Conservation (phyloP, 2,329 filamentous ascomycete genomes). For the Ambrosiella cleistominuta region DNA sequence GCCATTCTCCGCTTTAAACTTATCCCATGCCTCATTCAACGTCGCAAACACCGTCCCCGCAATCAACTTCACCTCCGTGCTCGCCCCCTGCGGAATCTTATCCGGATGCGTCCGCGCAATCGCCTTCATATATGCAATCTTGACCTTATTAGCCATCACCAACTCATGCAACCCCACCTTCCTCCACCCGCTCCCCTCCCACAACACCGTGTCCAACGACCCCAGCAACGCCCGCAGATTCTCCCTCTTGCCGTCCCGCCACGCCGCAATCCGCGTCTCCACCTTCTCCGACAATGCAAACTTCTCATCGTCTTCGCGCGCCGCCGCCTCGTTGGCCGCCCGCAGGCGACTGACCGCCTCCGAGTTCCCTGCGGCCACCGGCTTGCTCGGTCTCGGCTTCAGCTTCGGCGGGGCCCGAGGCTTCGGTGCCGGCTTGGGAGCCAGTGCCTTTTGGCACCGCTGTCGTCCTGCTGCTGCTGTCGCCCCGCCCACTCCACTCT, state of each 20-base stretch:
- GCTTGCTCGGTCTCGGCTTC: conserved; percentile 16
- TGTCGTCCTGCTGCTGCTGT: conserved; percentile 73
- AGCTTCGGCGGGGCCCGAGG: conserved; percentile 14
- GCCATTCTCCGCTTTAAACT: conserved; percentile 52
- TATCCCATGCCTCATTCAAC: conserved; percentile 56
- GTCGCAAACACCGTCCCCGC: conserved; percentile 49
- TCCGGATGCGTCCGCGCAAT: conserved; percentile 97
- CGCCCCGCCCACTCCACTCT: conserved; percentile 69
- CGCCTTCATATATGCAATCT: conserved; percentile 97
- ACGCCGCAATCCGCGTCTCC: conserved; percentile 58
- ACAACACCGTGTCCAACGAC: conserved; percentile 75
- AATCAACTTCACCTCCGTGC: conserved; percentile 47
- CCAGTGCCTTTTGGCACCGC: conserved; percentile 73
- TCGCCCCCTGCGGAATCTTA: conserved; percentile 55
- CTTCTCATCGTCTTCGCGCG: conserved; percentile 78
- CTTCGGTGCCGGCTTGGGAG: conserved; percentile 39
- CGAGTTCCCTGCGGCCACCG: conserved; percentile 24
- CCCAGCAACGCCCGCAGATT: conserved; percentile 78
- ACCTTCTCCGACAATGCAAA: conserved; percentile 77
- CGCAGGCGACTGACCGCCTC: conserved; percentile 71
- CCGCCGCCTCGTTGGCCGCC: conserved; percentile 69
- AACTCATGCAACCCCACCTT: conserved; percentile 89
- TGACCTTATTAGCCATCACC: conserved; percentile 85
- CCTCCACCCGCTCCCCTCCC: conserved; percentile 89
- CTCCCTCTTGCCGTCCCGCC: conserved; percentile 83